Conservation (phyloP, 495 filamentous ascomycete genomes). For the Jackrogersella minutella region DNA sequence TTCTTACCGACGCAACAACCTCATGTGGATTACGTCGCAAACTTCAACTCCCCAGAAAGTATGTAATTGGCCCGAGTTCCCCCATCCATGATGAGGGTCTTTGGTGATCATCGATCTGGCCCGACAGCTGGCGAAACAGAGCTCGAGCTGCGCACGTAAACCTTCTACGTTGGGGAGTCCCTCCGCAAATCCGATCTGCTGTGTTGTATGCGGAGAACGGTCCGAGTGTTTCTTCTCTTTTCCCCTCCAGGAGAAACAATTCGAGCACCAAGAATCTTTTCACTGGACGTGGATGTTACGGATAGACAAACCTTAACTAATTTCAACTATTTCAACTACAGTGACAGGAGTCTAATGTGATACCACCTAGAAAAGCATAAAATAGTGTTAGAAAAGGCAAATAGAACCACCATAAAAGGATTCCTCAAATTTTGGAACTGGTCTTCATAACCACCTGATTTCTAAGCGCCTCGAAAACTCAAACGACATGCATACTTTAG, state of each 20-base stretch:
- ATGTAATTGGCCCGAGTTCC: constrained; percentile 26
- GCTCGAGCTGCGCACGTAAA: neutral
- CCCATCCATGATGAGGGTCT: constrained; percentile 2
- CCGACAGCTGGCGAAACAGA: constrained; percentile 22
- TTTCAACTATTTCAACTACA: neutral
- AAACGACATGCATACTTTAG: too few relatives aligned
- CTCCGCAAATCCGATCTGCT: constrained; percentile 28
- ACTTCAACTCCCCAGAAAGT: neutral
- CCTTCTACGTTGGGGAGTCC: constrained; percentile 16
- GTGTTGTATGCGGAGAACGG: constrained; percentile 12
- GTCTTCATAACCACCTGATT: neutral
- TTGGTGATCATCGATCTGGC: constrained; percentile 25
- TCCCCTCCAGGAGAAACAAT: too few relatives aligned
- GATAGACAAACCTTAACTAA: neutral
- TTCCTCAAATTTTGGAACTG: neutral
- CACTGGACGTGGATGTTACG: neutral
- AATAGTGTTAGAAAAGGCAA: too few relatives aligned
- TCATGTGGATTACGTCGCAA: constrained; percentile 13
- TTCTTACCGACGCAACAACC: constrained; percentile 6
- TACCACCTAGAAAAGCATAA: neutral
- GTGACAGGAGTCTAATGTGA: neutral
- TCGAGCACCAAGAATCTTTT: too few relatives aligned
- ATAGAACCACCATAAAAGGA: too few relatives aligned
- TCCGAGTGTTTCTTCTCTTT: too few relatives aligned
- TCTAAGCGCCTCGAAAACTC: neutral